phyloP scores from a whole-genome alignment of 768 basidiomycete genomes.

The Kwoniella sp. region DNA sequence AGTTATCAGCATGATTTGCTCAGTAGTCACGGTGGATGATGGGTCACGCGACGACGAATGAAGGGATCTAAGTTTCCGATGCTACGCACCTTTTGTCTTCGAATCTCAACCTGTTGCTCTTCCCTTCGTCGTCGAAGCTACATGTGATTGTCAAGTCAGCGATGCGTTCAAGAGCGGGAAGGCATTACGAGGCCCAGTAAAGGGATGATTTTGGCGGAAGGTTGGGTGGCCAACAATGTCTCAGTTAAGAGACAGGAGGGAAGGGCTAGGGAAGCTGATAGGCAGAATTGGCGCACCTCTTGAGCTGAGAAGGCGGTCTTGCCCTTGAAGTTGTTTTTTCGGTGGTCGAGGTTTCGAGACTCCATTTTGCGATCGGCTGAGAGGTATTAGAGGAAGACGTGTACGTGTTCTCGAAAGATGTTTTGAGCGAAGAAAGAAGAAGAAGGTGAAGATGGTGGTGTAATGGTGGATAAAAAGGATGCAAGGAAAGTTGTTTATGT shows the following conservation, averaged over 20 bases:
- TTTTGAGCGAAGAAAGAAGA: not conserved
- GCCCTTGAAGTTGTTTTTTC: constrained; percentile 56
- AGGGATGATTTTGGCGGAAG: not conserved
- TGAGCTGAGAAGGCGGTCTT: constrained; percentile 57
- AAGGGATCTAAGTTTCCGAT: not conserved
- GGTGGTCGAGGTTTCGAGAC: constrained; percentile 51
- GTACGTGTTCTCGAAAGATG: not conserved
- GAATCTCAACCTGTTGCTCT: constrained; percentile 98
- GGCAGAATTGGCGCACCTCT: constrained; percentile 44
- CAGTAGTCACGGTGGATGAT: too few species aligned
- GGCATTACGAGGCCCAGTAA: not conserved
- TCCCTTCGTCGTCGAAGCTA: constrained; percentile 92
- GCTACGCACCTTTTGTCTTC: constrained; percentile 79
- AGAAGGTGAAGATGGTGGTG: not conserved
- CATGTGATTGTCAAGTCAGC: constrained; percentile 21
- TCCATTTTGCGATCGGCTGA: constrained; percentile 45
- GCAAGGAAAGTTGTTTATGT: not conserved
- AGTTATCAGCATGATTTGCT: not conserved
- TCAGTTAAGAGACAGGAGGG: not conserved
- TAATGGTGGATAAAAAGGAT: not conserved
- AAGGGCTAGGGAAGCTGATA: not conserved
- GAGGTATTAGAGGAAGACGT: not conserved
- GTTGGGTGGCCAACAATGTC: constrained; percentile 20
- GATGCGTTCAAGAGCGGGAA: not conserved
- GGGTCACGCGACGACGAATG: constrained; percentile 5